Evolutionary conservation across 306 rosid genomes (phyloP).

Genomic region (Prinsepia uniflora): DNA sequence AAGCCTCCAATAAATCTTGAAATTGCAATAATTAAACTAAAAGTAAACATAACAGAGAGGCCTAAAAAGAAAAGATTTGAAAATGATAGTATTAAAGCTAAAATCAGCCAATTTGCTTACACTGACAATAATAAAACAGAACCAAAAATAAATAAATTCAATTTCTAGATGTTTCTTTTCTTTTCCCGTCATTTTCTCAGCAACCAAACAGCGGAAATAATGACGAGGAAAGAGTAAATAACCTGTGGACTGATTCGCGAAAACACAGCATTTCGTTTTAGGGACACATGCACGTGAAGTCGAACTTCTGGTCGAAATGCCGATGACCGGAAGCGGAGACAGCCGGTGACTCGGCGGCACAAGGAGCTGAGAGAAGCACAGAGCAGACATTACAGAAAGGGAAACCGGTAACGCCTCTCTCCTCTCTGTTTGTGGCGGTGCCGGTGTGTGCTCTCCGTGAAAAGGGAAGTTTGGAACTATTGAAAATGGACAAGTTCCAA

Average conservation of each 20-base stretch:
- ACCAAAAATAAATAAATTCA: background rate
- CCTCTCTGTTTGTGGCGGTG: background rate
- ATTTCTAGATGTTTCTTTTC: background rate
- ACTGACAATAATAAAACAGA: background rate
- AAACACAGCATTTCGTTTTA: conserved; percentile 35
- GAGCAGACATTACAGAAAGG: conserved; percentile 20
- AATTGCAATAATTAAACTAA: background rate
- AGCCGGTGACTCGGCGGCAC: conserved; percentile 23
- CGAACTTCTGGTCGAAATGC: conserved; percentile 21
- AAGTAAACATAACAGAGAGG: background rate
- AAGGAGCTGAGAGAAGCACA: conserved; percentile 24
- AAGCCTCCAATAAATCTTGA: conserved; percentile 11
- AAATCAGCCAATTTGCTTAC: background rate
- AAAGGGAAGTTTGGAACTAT: background rate
- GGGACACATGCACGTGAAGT: conserved; percentile 19
- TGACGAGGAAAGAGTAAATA: background rate
- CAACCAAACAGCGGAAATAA: conserved; percentile 5
- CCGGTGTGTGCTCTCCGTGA: background rate
- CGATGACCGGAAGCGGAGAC: conserved; percentile 23
- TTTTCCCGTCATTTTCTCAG: background rate
- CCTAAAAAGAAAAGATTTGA: background rate
- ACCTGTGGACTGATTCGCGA: conserved; percentile 29
- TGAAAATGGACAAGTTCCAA: background rate
- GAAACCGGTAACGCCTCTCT: background rate
- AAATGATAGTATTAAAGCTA: background rate